Base-by-base conservation (phyloP, 176 grass and related monocot species). In the Puccinellia tenuiflora region DNA sequence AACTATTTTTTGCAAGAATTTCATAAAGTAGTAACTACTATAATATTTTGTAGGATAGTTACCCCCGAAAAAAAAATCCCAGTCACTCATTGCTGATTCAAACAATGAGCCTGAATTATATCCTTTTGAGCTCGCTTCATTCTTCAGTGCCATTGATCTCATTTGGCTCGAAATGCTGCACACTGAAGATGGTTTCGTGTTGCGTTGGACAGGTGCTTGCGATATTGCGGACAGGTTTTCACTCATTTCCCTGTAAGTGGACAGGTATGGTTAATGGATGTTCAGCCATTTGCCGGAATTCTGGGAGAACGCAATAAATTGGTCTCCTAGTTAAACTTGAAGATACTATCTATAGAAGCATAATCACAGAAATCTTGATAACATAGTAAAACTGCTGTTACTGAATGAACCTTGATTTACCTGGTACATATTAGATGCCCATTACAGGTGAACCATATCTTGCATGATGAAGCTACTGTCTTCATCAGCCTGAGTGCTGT, bases 401-500 rank as follows among this genome's bases (percentile, higher is more conserved):
- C 24, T 5, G 24, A 13, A 61, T 28, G 57, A 26, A 61, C 57
- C 57, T 61, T 61, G 60, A 43, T 59, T 7, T 75, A 95, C 90
- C 93, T 88, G 26, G 77, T 92, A 62, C 83, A 92, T 35, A 96
- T 88, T 18, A 92, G 47, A 34, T 80, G 77, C 14, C 88, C 86
- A 89, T 96, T 89, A 76, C 93, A 96, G 70, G 80, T 82, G 80
- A 96, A 96, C 87, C 88, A 92, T 79, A 96, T 95, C 28, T 86
- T 92, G 75, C 92, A 95, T 35, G 69, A 88, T 60, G 70, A 26
- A 21, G 74, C 37, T 18, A 82, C 90, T 74, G 61, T 83, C 63
- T 84, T 71, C 87, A 85, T 84, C 26, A 92, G 52, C 14, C 34
- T 85, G 15, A 75, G 81, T 78, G 92, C 90, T 79, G 85, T 90